Evolutionary conservation across 495 filamentous ascomycete genomes (phyloP).

Genomic region (Penicillium daleae): DNA sequence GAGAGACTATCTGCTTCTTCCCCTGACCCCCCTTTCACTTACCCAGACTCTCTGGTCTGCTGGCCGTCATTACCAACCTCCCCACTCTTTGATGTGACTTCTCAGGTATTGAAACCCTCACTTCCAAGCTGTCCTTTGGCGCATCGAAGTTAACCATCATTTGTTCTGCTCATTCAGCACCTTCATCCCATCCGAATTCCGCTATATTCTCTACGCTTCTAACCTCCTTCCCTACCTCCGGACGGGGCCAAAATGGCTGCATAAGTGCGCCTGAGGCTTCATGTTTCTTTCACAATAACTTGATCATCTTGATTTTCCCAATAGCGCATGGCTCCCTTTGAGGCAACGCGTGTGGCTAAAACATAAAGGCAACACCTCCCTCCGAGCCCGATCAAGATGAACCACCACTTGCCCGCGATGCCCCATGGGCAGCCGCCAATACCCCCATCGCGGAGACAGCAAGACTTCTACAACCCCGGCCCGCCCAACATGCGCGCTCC

Average conservation of each 20-base stretch:
- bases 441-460: conserved; percentile 51
- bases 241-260: conserved; percentile 43
- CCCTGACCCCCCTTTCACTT: conserved; percentile 7
- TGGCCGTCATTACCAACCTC: neutral
- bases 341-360: conserved; percentile 51
- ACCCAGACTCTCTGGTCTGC: neutral
- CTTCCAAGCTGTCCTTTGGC: neutral
- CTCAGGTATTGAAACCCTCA: neutral
- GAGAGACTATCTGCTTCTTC: conserved; percentile 15
- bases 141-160: conserved; percentile 17
- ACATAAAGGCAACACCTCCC: conserved; percentile 42
- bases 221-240: conserved; percentile 15
- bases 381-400: conserved; percentile 54
- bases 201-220: conserved; percentile 15
- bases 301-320: conserved; percentile 24
- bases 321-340: conserved; percentile 51
- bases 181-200: conserved; percentile 13
- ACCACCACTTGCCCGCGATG: conserved; percentile 57
- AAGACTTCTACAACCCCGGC: conserved; percentile 53
- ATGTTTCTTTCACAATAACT: conserved; percentile 15
- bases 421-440: conserved; percentile 60
- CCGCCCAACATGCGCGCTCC: conserved; percentile 51
- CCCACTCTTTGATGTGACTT: conserved; percentile 5
- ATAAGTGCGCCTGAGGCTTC: conserved; percentile 34
- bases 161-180: conserved; percentile 16